Conservation (phyloP, 441 rosid species). For the Adansonia grandidieri region DNA sequence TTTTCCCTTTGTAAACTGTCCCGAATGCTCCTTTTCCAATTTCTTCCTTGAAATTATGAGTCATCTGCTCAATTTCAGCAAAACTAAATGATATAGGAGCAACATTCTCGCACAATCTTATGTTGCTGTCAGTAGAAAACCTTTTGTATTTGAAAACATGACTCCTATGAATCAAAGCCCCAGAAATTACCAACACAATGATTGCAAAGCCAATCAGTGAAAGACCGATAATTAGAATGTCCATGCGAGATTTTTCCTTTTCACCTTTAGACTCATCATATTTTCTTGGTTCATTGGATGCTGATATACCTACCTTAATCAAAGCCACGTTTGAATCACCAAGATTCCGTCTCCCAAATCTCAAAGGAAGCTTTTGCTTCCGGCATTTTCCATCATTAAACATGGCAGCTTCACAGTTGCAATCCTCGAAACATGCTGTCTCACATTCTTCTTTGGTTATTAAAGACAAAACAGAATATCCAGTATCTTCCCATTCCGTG, state of each 20-base stretch:
- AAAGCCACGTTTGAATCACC: constrained; percentile 24
- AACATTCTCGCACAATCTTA: constrained; percentile 16
- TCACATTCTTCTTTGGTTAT: constrained; percentile 9
- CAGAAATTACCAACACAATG: neutral
- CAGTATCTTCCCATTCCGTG: neutral
- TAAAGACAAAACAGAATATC: neutral
- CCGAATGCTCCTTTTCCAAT: constrained; percentile 17
- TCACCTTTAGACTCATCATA: neutral
- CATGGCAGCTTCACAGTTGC: constrained; percentile 16
- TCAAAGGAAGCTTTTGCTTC: constrained; percentile 15
- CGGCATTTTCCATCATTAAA: neutral
- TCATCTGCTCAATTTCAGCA: neutral
- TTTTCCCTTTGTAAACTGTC: constrained; percentile 3
- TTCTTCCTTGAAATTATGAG: neutral
- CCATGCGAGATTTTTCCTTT: neutral
- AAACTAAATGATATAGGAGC: neutral
- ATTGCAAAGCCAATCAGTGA: constrained; percentile 8
- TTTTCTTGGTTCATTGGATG: neutral
- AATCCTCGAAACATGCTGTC: constrained; percentile 1
- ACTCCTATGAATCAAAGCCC: neutral
- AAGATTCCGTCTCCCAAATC: constrained; percentile 20
- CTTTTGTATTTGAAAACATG: neutral
- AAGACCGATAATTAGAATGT: constrained; percentile 17
- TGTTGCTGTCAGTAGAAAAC: neutral
- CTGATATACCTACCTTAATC: constrained; percentile 31